A percentile compares a stretch with the other conserved stretches of the same genome.
Conservation (phyloP, 2,329 filamentous ascomycete genomes). For the Pseudocercospora cruenta region DNA sequence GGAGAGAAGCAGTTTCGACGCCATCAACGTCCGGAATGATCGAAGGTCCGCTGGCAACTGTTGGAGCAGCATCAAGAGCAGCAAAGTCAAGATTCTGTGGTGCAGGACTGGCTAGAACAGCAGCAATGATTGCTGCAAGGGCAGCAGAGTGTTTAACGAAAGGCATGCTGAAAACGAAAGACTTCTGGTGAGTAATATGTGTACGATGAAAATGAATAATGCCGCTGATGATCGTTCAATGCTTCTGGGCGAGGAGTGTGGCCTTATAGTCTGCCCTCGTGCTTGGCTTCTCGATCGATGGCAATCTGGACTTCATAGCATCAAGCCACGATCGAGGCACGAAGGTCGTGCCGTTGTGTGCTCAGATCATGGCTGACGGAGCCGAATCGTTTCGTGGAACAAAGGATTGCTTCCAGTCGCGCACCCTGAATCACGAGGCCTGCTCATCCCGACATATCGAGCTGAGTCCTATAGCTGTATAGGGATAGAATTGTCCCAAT, state of each 20-base stretch:
- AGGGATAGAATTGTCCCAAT: not conserved
- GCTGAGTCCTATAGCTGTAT: conserved; percentile 3
- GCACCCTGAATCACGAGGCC: not conserved
- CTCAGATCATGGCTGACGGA: not conserved
- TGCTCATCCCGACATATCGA: not conserved
- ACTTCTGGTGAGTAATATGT: not conserved
- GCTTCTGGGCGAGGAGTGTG: not conserved
- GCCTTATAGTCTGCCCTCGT: not conserved
- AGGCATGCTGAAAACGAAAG: conserved; percentile 2
- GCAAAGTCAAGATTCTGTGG: conserved; percentile 26
- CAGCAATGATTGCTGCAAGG: conserved; percentile 16
- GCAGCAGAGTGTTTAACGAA: conserved; percentile 14
- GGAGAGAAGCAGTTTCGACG: conserved; percentile 23
- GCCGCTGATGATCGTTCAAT: not conserved
- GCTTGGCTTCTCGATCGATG: not conserved
- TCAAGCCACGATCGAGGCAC: not conserved
- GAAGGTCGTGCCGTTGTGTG: not conserved
- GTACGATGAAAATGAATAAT: not conserved
- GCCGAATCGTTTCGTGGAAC: not conserved
- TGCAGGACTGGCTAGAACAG: conserved; percentile 19
- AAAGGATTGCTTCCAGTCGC: conserved; percentile 3
- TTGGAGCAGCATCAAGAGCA: conserved; percentile 25
- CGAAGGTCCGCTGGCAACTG: conserved; percentile 26
- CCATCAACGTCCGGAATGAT: conserved; percentile 16
- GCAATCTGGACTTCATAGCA: not conserved